A percentile compares a stretch with the other conserved stretches of the same genome.
Evolutionary conservation across 768 basidiomycete species (phyloP).

Genomic region (Cantharellus anzutake): DNA sequence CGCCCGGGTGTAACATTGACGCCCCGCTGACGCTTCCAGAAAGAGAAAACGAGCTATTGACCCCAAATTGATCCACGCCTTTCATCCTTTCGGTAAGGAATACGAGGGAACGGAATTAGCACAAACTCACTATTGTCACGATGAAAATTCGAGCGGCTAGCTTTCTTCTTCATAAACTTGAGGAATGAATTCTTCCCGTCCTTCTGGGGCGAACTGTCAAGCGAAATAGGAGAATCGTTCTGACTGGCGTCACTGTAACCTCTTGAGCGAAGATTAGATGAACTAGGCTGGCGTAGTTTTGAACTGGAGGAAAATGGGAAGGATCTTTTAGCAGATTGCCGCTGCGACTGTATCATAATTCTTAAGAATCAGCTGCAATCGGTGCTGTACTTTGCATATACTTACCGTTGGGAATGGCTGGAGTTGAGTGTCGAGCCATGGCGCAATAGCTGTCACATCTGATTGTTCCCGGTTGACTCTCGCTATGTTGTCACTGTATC

Average conservation of each 20-base stretch:
- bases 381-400: not conserved
- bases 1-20: not conserved
- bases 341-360: not conserved
- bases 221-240: not conserved
- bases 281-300: not conserved
- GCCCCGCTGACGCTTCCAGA: not conserved
- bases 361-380: too few species aligned
- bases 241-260: not conserved
- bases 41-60: not conserved
- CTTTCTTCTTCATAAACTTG: not conserved
- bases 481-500: not conserved
- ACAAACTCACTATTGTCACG: not conserved
- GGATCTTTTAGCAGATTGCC: not conserved
- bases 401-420: not conserved
- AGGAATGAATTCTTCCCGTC: not conserved
- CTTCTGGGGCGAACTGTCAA: not conserved
- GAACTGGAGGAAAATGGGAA: not conserved
- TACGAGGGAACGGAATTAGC: not conserved
- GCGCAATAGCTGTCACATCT: not conserved
- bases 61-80: too few species aligned
- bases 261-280: not conserved
- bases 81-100: not conserved
- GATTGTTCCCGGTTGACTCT: not conserved
- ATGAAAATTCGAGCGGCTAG: not conserved
- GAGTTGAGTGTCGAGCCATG: not conserved